Base-by-base conservation (phyloP, 768 basidiomycete species). In the Leccinum ochraceum region DNA sequence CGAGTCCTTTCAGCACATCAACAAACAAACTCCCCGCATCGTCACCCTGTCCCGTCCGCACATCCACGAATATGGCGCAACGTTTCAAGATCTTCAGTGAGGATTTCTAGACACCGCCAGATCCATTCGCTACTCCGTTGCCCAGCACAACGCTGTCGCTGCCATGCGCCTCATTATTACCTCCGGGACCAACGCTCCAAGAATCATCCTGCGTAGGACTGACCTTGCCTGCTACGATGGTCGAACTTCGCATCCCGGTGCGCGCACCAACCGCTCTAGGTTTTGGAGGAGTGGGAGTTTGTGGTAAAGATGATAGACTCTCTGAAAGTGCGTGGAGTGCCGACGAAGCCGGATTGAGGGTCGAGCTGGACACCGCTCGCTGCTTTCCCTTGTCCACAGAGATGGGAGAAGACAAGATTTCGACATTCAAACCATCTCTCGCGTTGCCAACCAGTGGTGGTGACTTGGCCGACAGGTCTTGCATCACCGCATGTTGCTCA, bases 31-130 rank as follows among this genome's bases (percentile, higher is more conserved):
- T 82, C 0, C 90, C 88, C 0, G 90, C 91, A 67, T 95, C 86
- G 56, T 92, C 91, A 0, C 90, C 92, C 60, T 87, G 86, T 36
- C 81, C 82, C 13, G 85, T 85, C 63, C 80, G 70, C 28, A 96
- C 91, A 69, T 95, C 94, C 53, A 95, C 93, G 66, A 92, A 95
- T 9, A 94, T 86, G 2, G 82, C 80, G 58, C 93, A 94, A 13
- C 85, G 83, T 58, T 86, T 85, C 60, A 95, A 76, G 37, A 89
- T 79, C 54, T 81, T 83, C 62, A 87, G 68, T 24, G 67, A 60
- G 22, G 68, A 62, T 44, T 70, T 71, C 66, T 63, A 69, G 75
- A 74, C 24, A 64, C 71, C 61, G 58, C 67, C 52, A 2, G 67
- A 64, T 17, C 46, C 60, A 24, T 69, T 67, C 53, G 70, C 74